A percentile compares a stretch with the other conserved stretches of the same genome.
Conservation (phyloP, 2,329 filamentous ascomycete species). For the Diplodia seriata region DNA sequence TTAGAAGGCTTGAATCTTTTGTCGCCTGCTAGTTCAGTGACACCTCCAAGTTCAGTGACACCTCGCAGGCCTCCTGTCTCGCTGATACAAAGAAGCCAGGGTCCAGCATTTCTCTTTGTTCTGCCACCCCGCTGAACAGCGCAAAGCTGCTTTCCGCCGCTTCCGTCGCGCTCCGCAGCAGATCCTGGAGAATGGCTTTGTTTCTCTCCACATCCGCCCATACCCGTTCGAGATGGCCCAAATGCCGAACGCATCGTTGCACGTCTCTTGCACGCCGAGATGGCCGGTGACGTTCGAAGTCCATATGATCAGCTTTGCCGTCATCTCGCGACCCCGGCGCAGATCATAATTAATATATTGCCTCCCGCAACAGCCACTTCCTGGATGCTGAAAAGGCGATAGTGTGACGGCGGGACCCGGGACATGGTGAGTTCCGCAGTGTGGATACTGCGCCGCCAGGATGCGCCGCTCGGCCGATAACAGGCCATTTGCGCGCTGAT, state of each 20-base stretch:
- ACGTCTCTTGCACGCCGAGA: constrained; percentile 27
- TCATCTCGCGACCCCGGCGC: constrained; percentile 41
- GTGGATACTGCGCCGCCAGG: constrained; percentile 20
- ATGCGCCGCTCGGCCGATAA: constrained; percentile 26
- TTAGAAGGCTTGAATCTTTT: too few relatives aligned
- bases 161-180: constrained; percentile 25
- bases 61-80: neutral
- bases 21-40: too few relatives aligned
- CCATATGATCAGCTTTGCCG: constrained; percentile 38
- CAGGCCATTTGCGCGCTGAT: neutral
- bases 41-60: too few relatives aligned
- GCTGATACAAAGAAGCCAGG: constrained; percentile 20
- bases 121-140: constrained; percentile 18
- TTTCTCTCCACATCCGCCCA: constrained; percentile 18
- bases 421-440: constrained; percentile 18
- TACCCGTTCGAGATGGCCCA: constrained; percentile 2
- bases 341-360: neutral
- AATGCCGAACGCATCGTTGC: constrained; percentile 19
- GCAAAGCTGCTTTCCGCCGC: constrained; percentile 16
- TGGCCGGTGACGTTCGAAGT: constrained; percentile 17
- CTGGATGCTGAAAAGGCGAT: constrained; percentile 19
- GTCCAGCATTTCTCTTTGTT: constrained; percentile 14
- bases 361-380: constrained; percentile 7
- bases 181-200: constrained; percentile 18
- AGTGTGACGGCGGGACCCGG: constrained; percentile 25